phyloP scores from a whole-genome alignment of 805 yeast genomes.

The Pichia paraexigua region DNA sequence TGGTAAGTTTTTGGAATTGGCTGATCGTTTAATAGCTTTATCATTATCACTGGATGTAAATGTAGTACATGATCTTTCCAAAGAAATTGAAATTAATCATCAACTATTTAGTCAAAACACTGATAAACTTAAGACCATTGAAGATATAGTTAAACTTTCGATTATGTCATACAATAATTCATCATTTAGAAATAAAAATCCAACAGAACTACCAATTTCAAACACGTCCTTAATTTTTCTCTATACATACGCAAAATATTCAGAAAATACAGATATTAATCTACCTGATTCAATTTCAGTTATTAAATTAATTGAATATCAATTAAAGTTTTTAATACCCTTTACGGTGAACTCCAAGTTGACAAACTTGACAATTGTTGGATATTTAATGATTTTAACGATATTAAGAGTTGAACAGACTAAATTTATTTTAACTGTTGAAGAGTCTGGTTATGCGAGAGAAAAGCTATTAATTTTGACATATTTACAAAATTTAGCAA shows the following conservation, averaged over 20 bases:
- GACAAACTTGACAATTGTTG: constrained; percentile 12
- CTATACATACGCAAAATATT: constrained; percentile 18
- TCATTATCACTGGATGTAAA: constrained; percentile 63
- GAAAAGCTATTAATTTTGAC: constrained; percentile 12
- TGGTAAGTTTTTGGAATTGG: constrained; percentile 13
- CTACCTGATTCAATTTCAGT: constrained; percentile 6
- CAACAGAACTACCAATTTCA: constrained; percentile 12
- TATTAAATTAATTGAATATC: constrained; percentile 32
- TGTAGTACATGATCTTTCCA: constrained; percentile 32
- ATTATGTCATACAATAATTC: constrained; percentile 35
- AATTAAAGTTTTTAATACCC: constrained; percentile 37
- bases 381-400: constrained; percentile 14
- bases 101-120: constrained; percentile 30
- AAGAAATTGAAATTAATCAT: constrained; percentile 31
- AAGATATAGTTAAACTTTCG: constrained; percentile 33
- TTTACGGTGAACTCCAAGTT: constrained; percentile 20
- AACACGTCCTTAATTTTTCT: constrained; percentile 9
- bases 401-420: neutral
- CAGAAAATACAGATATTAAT: constrained; percentile 8
- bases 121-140: constrained; percentile 25
- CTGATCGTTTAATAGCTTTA: constrained; percentile 30
- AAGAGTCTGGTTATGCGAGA: neutral
- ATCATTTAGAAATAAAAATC: constrained; percentile 9
- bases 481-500: constrained; percentile 20
- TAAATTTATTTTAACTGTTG: neutral